A percentile compares a stretch with the other conserved stretches of the same genome.
Evolutionary conservation across 257 asterid species (phyloP).

Genomic region (Gentiana macrophylla): DNA sequence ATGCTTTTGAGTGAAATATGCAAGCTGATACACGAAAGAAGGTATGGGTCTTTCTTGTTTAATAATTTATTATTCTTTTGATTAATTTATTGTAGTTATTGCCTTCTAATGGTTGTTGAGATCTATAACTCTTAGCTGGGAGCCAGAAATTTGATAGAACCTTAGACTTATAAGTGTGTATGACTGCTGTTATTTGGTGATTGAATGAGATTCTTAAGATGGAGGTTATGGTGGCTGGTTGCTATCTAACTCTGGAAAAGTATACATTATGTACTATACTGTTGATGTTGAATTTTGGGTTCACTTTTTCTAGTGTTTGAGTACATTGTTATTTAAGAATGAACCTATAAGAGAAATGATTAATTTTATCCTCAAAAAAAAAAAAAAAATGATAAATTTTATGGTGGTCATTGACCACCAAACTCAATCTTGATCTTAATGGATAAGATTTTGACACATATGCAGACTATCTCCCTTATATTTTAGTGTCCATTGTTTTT

Average conservation of each 20-base stretch:
- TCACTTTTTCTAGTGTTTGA: neutral
- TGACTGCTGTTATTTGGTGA: neutral
- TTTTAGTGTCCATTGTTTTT: too few relatives aligned
- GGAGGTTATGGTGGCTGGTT: too few relatives aligned
- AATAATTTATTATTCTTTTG: neutral
- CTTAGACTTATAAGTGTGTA: neutral
- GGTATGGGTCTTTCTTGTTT: slow-evolving; percentile 23
- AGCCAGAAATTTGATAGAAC: neutral
- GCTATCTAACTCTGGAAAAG: neutral
- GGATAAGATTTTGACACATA: too few relatives aligned
- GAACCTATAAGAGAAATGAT: neutral
- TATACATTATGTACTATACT: neutral
- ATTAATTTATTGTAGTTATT: neutral
- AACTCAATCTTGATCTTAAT: too few relatives aligned
- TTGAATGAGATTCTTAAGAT: neutral
- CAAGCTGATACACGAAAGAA: slow-evolving; percentile 74
- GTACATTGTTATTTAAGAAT: slow-evolving; percentile 2
- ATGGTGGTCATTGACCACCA: too few relatives aligned
- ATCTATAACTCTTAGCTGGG: slow-evolving; percentile 5
- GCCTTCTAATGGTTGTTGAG: slow-evolving; percentile 6
- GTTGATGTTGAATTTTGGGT: neutral
- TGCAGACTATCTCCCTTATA: too few relatives aligned
- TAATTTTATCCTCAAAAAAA: too few relatives aligned
- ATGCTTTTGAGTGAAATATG: slow-evolving; percentile 53
- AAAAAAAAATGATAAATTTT: too few relatives aligned